Conservation (phyloP, 139 green algal species). For the Chlamydomonas eustigma region DNA sequence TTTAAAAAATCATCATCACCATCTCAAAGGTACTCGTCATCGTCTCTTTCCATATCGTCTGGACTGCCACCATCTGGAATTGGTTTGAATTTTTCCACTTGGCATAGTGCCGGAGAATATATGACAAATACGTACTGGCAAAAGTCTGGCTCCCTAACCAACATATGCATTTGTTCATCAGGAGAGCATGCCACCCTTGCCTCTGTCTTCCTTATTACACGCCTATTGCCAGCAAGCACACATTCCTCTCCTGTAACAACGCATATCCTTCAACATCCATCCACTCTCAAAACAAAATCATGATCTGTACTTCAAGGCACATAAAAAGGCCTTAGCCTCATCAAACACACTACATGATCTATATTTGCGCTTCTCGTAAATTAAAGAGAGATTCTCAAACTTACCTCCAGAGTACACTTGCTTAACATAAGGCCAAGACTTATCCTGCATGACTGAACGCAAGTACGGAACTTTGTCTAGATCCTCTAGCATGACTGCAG, state of each 20-base stretch:
- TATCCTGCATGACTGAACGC: neutral
- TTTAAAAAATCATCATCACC: too few relatives aligned
- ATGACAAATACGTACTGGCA: slow-evolving; percentile 51
- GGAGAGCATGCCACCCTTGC: slow-evolving; percentile 48
- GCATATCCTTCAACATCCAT: too few relatives aligned
- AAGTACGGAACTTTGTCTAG: neutral
- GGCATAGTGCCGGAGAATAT: slow-evolving; percentile 39
- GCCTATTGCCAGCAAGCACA: slow-evolving; percentile 16
- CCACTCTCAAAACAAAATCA: too few relatives aligned
- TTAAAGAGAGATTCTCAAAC: neutral
- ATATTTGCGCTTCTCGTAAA: neutral
- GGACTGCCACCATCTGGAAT: neutral
- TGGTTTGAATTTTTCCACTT: slow-evolving; percentile 15
- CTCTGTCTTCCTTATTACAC: slow-evolving; percentile 21
- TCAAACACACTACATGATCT: too few relatives aligned
- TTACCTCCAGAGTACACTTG: slow-evolving; percentile 10
- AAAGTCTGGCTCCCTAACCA: slow-evolving; percentile 51
- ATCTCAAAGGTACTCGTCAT: slow-evolving; percentile 12
- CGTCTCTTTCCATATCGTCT: neutral
- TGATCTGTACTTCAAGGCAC: too few relatives aligned
- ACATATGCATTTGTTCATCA: slow-evolving; percentile 28
- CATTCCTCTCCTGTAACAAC: slow-evolving; percentile 40
- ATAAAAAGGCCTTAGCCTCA: too few relatives aligned
- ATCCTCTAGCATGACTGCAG: neutral
- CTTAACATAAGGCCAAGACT: slow-evolving; percentile 12